Evolutionary conservation across 345 rosid genomes (phyloP), one percentile per base, ranked within the genome.

Genomic region (Salix arbutifolia): DNA sequence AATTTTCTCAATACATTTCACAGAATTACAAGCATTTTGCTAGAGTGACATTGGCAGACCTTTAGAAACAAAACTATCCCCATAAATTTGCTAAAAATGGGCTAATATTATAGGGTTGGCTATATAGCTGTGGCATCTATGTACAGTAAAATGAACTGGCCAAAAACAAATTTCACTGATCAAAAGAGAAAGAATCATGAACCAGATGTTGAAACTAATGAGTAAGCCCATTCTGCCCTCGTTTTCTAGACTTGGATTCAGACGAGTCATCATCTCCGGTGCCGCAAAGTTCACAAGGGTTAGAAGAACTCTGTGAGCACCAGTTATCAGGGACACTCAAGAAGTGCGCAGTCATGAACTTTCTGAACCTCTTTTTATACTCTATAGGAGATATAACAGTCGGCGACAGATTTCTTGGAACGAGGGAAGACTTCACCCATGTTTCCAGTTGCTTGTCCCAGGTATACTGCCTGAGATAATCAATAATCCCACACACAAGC

Each of bases 361-460:
- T 96, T 73, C 97, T 90, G 89, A 96, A 94, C 83, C 98, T 86
- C 52, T 89, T 91, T 88, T 96, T 96, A 84, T 96, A 96, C 76
- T 96, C 99, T 60, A 65, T 89, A 0, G 99, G 98, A 74, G 97
- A 93, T 50, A 96, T 92, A 18, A 96, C 91, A 21, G 99, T 96
- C 0, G 99, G 99, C 78, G 80, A 81, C 23, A 88, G 79, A 72
- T 96, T 96, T 88, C 80, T 91, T 3, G 99, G 97, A 30, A 91
- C 94, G 33, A 96, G 85, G 6, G 99, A 94, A 65, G 97, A 86
- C 85, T 96, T 96, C 44, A 91, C 99, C 99, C 97, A 96, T 19
- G 99, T 94, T 86, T 96, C 99, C 6, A 94, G 79, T 52, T 93
- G 98, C 78, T 96, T 96, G 88, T 96, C 99, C 98, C 92, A 96